Evolutionary conservation across 768 basidiomycete genomes (phyloP), one percentile per base, ranked within the genome.

Genomic region (Nevesoporus exiguus): DNA sequence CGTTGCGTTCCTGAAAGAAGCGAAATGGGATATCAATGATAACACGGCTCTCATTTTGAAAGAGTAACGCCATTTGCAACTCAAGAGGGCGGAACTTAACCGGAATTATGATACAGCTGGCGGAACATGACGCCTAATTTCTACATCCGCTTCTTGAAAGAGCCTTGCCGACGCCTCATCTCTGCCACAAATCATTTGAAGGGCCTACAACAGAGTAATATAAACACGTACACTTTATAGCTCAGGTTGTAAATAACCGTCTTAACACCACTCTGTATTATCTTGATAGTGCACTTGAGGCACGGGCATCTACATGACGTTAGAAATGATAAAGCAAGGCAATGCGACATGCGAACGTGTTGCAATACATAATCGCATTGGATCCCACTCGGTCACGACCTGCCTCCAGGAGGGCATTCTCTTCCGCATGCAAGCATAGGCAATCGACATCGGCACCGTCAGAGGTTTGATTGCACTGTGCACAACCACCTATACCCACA

Each of bases 401-500:
- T 2, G 93, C 93, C 74, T 98, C 96, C 2, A 98, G 72, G 14
- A 98, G 76, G 0, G 96, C 97, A 65, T 98, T 99, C 73, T 99
- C 97, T 72, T 99, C 97, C 0, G 97, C 97, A 68, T 99, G 97
- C 10, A 99, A 74, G 65, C 97, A 99, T 3, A 98, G 76, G 64
- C 97, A 99, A 66, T 92, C 92, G 47, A 83, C 78, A 36, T 80
- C 77, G 25, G 71, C 71, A 3, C 75, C 70, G 44, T 69, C 64
- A 10, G 73, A 72, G 3, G 73, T 75, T 19, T 79, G 81, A 63
- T 88, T 88, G 71, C 97, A 99, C 27, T 83, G 78, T 4, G 74
- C 59, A 69, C 97, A 99, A 17, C 97, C 96, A 7, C 96, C 97
- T 76, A 90, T 84, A 61, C 85, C 85, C 61, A 77, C 81, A 56